Evolutionary conservation across 176 grass and related monocot species (phyloP).

Genomic region (Phoenix roebelenii): DNA sequence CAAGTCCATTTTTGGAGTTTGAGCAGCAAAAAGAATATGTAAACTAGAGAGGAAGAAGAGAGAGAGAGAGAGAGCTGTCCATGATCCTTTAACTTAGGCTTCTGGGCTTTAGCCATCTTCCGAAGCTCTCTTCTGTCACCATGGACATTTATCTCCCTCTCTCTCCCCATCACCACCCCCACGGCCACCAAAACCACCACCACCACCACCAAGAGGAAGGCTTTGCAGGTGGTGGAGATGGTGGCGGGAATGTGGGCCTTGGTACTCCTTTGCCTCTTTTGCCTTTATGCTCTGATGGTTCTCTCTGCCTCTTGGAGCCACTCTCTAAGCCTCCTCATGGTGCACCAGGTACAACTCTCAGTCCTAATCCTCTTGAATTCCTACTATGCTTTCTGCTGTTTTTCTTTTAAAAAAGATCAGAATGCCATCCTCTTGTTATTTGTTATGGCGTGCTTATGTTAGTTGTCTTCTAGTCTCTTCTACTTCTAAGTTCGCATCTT

Average conservation of each 20-base stretch:
- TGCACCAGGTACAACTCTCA: conserved; percentile 12
- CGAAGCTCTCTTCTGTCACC: not conserved
- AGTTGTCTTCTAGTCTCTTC: too few species aligned
- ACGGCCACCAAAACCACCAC: too few species aligned
- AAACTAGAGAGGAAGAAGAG: not conserved
- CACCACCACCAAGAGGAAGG: not conserved
- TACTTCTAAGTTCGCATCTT: too few species aligned
- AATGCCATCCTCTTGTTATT: too few species aligned
- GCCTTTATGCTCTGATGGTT: conserved; percentile 21
- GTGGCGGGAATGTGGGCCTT: not conserved
- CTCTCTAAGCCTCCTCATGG: not conserved
- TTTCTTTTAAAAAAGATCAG: too few species aligned
- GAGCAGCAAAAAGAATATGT: not conserved
- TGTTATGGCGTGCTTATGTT: too few species aligned
- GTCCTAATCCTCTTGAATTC: too few species aligned
- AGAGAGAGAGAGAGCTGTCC: conserved; percentile 1
- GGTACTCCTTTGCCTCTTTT: not conserved
- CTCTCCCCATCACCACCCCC: too few species aligned
- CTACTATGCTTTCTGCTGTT: too few species aligned
- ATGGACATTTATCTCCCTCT: too few species aligned
- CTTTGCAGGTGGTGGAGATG: not conserved
- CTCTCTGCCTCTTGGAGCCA: conserved; percentile 22
- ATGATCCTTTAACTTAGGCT: conserved; percentile 1
- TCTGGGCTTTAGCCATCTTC: not conserved
- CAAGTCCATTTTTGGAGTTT: conserved; percentile 14